phyloP scores from a whole-genome alignment of 768 basidiomycete species.

The Lactifluus piperatus region DNA sequence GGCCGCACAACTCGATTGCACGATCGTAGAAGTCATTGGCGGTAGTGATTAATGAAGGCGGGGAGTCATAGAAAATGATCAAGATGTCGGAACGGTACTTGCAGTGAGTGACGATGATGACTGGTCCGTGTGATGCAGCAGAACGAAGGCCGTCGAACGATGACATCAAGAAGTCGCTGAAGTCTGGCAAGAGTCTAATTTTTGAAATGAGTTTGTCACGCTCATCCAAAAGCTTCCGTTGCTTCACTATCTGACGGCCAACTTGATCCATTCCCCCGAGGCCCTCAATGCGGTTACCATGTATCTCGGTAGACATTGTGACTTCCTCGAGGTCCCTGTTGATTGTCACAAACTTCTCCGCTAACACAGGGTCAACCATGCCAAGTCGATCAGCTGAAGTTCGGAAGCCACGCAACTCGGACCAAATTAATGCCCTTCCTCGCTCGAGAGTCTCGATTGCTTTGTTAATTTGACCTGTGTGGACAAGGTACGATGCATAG shows the following conservation, averaged over 20 bases:
- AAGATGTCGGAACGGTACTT: background rate
- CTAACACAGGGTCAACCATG: background rate
- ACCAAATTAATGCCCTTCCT: slow-evolving; percentile 12
- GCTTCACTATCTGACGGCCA: background rate
- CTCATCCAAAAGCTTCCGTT: background rate
- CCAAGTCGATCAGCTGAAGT: slow-evolving; percentile 4
- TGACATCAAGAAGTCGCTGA: background rate
- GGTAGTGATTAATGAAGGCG: background rate
- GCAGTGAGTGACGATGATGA: slow-evolving; percentile 1
- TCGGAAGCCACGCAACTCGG: slow-evolving; percentile 5
- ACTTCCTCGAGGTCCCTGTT: background rate
- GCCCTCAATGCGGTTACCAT: background rate
- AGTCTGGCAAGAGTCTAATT: background rate
- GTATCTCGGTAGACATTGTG: background rate
- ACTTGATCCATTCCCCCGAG: background rate
- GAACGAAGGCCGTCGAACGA: background rate
- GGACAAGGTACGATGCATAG: background rate
- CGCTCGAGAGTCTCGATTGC: slow-evolving; percentile 10
- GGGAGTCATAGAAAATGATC: background rate
- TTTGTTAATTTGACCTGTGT: background rate
- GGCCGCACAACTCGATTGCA: background rate
- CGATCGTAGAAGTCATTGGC: background rate
- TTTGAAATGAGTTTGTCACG: background rate
- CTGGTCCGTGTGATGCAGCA: slow-evolving; percentile 2
- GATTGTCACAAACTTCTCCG: background rate